Evolutionary conservation across 306 rosid genomes (phyloP).

Genomic region (Vicia sativa): DNA sequence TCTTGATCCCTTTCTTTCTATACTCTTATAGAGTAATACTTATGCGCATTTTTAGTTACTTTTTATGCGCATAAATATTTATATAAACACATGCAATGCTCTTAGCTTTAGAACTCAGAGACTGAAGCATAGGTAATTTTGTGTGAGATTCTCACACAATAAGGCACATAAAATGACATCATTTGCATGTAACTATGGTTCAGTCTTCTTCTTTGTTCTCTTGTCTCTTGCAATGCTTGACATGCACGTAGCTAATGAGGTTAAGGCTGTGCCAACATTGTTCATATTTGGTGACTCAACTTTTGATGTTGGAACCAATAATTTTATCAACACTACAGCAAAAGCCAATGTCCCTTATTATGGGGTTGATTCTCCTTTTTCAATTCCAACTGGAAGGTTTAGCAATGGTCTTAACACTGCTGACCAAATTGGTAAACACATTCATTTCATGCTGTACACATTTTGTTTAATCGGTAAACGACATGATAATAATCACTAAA

Average conservation of each 20-base stretch:
- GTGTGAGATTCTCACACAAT: conserved; percentile 31
- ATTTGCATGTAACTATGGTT: conserved; percentile 24
- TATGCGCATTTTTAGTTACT: background rate
- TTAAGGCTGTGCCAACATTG: conserved; percentile 12
- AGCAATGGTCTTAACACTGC: conserved; percentile 61
- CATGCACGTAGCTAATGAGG: conserved; percentile 34
- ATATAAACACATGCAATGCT: conserved; percentile 17
- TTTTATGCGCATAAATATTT: background rate
- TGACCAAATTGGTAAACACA: conserved; percentile 54
- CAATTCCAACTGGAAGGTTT: conserved; percentile 61
- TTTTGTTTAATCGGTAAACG: background rate
- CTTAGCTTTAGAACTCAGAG: background rate
- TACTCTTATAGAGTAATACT: background rate
- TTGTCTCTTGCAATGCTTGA: conserved; percentile 27
- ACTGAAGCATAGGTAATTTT: conserved; percentile 6
- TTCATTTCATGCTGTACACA: background rate
- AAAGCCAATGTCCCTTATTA: conserved; percentile 46
- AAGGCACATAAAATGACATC: conserved; percentile 32
- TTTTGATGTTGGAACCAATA: conserved; percentile 63
- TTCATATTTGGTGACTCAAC: conserved; percentile 69
- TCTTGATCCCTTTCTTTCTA: conserved; percentile 13
- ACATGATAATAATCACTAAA: too few relatives aligned
- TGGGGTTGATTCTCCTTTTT: conserved; percentile 53
- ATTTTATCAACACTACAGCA: conserved; percentile 31
- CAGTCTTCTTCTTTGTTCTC: conserved; percentile 8